Evolutionary conservation across 352 stramenopile species (phyloP).

Genomic region (Globisporangium recalcitrans): DNA sequence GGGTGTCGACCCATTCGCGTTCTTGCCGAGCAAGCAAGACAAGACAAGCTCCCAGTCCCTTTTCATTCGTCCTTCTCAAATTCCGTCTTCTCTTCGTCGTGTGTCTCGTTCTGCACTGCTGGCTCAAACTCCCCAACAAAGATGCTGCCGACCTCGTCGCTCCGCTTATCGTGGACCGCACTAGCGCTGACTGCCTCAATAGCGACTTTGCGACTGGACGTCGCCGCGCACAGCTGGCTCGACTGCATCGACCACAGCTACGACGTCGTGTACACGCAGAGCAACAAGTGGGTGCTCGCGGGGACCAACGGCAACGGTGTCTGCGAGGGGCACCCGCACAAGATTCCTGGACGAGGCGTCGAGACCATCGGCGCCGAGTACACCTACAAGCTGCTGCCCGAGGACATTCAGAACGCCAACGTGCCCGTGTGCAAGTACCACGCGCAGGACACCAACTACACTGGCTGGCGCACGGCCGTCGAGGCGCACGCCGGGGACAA

Average conservation of each 20-base stretch:
- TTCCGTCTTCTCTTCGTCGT: background rate
- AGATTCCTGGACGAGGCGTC: constrained; percentile 49
- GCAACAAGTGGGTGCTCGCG: constrained; percentile 45
- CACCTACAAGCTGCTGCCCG: constrained; percentile 41
- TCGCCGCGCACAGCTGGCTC: background rate
- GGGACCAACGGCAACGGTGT: constrained; percentile 38
- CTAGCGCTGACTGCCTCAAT: background rate
- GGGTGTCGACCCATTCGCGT: too few relatives aligned
- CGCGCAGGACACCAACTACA: background rate
- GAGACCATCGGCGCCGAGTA: constrained; percentile 26
- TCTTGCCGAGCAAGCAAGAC: background rate
- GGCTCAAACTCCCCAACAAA: background rate
- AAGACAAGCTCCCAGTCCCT: background rate
- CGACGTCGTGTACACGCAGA: constrained; percentile 48
- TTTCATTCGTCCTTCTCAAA: too few relatives aligned
- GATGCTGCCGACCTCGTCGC: background rate
- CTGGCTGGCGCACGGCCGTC: background rate
- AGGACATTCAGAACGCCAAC: background rate
- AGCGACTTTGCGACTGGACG: too few relatives aligned
- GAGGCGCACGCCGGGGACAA: background rate
- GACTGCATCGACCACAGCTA: constrained; percentile 5
- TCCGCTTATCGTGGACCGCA: background rate
- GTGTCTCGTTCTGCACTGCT: background rate
- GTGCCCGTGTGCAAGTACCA: background rate
- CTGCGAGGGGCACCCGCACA: constrained; percentile 61